Evolutionary conservation across 495 filamentous ascomycete genomes (phyloP).

Genomic region (Delitschia confertaspora): DNA sequence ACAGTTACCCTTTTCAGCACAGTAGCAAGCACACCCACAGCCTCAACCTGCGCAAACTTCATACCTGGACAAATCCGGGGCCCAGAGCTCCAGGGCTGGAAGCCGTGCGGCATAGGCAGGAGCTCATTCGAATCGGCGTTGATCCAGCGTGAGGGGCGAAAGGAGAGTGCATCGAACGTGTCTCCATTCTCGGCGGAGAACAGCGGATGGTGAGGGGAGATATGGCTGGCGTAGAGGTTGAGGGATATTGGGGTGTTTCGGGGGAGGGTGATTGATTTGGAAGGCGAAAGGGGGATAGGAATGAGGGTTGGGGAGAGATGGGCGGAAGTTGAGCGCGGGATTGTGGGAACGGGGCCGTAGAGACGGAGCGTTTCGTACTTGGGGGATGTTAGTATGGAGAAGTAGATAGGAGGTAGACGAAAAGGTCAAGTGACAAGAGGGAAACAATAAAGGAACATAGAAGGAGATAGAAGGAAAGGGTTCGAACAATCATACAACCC

Average conservation of each 20-base stretch:
- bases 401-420: neutral
- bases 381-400: neutral
- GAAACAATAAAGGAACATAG: no score
- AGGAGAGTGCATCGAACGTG: neutral
- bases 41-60: constrained; percentile 26
- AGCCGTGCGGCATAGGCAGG: constrained; percentile 3
- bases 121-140: constrained; percentile 4
- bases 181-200: neutral
- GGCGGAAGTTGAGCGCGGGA: constrained; percentile 5
- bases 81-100: constrained; percentile 13
- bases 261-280: constrained; percentile 4
- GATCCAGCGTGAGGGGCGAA: constrained; percentile 19
- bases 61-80: constrained; percentile 22
- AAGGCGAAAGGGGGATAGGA: neutral
- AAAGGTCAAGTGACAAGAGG: no score
- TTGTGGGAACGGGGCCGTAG: constrained; percentile 13
- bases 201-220: constrained; percentile 3
- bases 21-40: constrained; percentile 11
- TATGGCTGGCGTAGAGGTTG: constrained; percentile 14
- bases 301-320: constrained; percentile 8
- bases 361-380: constrained; percentile 25
- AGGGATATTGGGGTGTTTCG: constrained; percentile 1
- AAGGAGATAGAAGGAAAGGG: neutral
- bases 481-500: no score
- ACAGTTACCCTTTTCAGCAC: neutral